These are phyloP conservation scores for Vitellaria paradoxa DNA, from an alignment of 179 eudicot species.

Conservation along the genomic window DNA sequence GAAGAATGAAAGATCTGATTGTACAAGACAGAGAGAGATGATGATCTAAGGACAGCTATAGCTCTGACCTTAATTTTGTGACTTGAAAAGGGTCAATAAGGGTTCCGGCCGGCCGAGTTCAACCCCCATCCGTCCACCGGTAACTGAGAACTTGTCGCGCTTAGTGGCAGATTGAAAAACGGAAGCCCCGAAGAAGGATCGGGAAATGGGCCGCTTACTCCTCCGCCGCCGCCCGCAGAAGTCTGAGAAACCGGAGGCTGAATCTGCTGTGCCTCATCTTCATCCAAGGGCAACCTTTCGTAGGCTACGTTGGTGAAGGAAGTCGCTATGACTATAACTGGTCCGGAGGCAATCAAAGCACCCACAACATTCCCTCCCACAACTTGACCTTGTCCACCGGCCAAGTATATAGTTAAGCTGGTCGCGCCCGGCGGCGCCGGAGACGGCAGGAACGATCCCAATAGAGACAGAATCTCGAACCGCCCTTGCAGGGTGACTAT, in stretches of 20 bases:
- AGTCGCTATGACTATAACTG: constrained; percentile 9
- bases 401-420: constrained; percentile 3
- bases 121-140: constrained; percentile 43
- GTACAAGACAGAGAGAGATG: constrained; percentile 12
- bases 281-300: constrained; percentile 13
- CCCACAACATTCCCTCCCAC: constrained; percentile 17
- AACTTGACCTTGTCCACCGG: constrained; percentile 13
- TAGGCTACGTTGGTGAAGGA: constrained; percentile 8
- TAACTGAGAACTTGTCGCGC: constrained; percentile 38
- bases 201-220: constrained; percentile 16
- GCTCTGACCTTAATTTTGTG: constrained; percentile 6
- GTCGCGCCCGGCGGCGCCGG: constrained; percentile 16
- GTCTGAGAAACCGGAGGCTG: background rate
- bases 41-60: background rate
- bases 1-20: constrained; percentile 8
- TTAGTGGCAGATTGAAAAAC: constrained; percentile 43
- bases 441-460: constrained; percentile 10
- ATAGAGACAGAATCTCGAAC: constrained; percentile 11
- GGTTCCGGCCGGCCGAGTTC: constrained; percentile 29
- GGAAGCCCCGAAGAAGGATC: constrained; percentile 48
- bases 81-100: constrained; percentile 13
- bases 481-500: constrained; percentile 12
- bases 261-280: background rate
- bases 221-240: background rate
- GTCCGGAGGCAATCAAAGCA: constrained; percentile 12